Base-by-base conservation (phyloP, 371 early-diverging fungal genomes). In the Cokeromyces recurvatus region DNA sequence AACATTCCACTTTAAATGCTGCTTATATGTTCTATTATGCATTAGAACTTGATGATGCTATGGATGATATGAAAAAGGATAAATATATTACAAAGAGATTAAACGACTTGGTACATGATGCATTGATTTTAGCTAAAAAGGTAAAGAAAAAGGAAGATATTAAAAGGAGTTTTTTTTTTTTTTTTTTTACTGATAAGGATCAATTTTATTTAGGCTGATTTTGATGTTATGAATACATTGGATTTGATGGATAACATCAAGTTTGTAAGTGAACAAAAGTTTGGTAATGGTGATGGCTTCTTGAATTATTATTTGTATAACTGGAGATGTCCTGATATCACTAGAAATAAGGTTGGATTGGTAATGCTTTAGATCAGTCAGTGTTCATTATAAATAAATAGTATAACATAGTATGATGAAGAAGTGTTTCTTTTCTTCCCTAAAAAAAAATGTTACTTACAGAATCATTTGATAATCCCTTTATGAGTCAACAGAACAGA, bases 291-390 rank as follows among this genome's bases (percentile, higher is more conserved):
- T 32, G 95, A 97, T 57, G 98, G 98, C 4, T 70, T 75, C 52
- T 73, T 98, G 48, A 87, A 95, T 67, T 98, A 88, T 62, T 98
- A 98, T 62, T 62, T 97, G 55, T 98, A 91, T 75, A 98, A 98
- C 74, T 98, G 91, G 84, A 73, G 78, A 52, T 87, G 89, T 43
- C 80, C 81, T 45, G 77, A 76, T 27, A 61, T 95, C 15, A 64
- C 66, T 15, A 58, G 74, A 23, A 60, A 74, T 27, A 83, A 94
- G 63, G 70, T 95, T 43, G 95, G 92, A 27, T 62, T 95, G 52
- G 92, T 95, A 27, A 90, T 90, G 91, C 68, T 90, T 43, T 90
- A 79, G 29, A n/a, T n/a, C n/a, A n/a, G n/a, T n/a, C n/a, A n/a
- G n/a, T n/a, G n/a, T n/a, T n/a, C n/a, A n/a, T n/a, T n/a, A n/a